These are phyloP conservation scores for Rhizopogon vinicolor DNA, from an alignment of 768 basidiomycete species.

Conservation along the genomic window DNA sequence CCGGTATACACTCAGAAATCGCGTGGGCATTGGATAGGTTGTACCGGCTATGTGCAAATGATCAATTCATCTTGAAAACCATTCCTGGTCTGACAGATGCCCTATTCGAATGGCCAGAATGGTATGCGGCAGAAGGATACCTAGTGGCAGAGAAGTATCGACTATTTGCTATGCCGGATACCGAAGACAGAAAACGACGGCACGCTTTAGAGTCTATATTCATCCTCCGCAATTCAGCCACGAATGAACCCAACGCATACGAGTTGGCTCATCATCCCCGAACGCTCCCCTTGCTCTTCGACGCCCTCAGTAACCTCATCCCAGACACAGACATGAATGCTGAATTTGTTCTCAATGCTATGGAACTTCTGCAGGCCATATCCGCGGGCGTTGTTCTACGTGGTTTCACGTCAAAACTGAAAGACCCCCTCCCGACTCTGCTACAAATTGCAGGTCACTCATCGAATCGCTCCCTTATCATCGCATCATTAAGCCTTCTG, in stretches of 20 bases:
- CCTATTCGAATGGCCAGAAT: conserved; percentile 85
- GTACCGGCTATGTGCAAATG: conserved; percentile 73
- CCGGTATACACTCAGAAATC: conserved; percentile 76
- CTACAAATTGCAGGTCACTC: conserved; percentile 51
- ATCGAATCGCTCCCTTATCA: conserved; percentile 71
- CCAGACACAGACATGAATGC: conserved; percentile 58
- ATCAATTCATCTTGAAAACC: conserved; percentile 64
- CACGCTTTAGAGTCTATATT: conserved; percentile 85
- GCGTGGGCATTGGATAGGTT: conserved; percentile 89
- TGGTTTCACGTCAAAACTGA: conserved; percentile 28
- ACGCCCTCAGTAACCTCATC: conserved; percentile 58
- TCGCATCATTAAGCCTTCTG: conserved; percentile 57
- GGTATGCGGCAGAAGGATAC: conserved; percentile 67
- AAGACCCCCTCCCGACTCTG: conserved; percentile 55
- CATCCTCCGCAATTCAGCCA: conserved; percentile 81
- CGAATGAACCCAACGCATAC: conserved; percentile 60
- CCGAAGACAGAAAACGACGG: conserved; percentile 50
- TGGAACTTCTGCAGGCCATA: conserved; percentile 69
- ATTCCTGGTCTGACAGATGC: conserved; percentile 81
- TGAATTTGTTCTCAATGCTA: conserved; percentile 67
- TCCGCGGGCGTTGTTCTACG: conserved; percentile 39
- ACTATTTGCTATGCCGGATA: conserved; percentile 55
- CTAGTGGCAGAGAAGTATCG: conserved; percentile 36
- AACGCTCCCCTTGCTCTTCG: conserved; percentile 62
- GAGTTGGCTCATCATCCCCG: conserved; percentile 56